Evolutionary conservation across 177 flowering plant genomes (phyloP).

Genomic region (Telopea speciosissima): DNA sequence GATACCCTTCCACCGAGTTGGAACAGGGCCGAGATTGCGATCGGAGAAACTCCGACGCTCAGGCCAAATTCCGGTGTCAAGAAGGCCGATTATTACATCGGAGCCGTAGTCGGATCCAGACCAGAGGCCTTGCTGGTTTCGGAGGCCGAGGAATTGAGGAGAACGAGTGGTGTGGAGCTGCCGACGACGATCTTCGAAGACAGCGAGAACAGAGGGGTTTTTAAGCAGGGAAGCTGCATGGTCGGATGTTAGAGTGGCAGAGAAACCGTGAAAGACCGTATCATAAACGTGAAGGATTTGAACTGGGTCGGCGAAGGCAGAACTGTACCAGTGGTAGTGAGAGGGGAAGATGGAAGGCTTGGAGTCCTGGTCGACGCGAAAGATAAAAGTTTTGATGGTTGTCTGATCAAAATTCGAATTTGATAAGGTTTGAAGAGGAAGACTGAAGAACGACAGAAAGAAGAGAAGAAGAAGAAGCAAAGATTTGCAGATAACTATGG

Average conservation of each 20-base stretch:
- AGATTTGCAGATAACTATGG: too few species aligned
- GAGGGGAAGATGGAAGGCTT: constrained; percentile 5
- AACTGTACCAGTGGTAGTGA: constrained; percentile 5
- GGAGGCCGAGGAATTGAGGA: constrained; percentile 1
- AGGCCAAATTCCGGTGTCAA: constrained; percentile 1
- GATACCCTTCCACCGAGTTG: constrained; percentile 1
- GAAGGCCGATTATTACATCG: constrained; percentile 1
- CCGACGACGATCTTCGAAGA: not conserved
- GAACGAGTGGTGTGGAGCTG: constrained; percentile 7
- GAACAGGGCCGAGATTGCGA: not conserved
- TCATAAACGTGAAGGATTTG: constrained; percentile 5
- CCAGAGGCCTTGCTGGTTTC: not conserved
- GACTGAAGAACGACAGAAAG: too few species aligned
- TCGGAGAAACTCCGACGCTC: constrained; percentile 1
- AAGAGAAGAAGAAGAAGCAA: too few species aligned
- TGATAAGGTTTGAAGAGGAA: too few species aligned
- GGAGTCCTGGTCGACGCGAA: not conserved
- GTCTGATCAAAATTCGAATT: too few species aligned
- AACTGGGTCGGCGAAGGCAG: constrained; percentile 1
- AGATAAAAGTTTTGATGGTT: not conserved
- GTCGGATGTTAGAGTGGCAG: not conserved
- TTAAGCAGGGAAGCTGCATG: not conserved
- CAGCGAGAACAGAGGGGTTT: not conserved
- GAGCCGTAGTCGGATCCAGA: not conserved
- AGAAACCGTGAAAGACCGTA: not conserved